These are phyloP conservation scores for Angophora floribunda DNA, from an alignment of 345 rosid species.

Conservation along the genomic window DNA sequence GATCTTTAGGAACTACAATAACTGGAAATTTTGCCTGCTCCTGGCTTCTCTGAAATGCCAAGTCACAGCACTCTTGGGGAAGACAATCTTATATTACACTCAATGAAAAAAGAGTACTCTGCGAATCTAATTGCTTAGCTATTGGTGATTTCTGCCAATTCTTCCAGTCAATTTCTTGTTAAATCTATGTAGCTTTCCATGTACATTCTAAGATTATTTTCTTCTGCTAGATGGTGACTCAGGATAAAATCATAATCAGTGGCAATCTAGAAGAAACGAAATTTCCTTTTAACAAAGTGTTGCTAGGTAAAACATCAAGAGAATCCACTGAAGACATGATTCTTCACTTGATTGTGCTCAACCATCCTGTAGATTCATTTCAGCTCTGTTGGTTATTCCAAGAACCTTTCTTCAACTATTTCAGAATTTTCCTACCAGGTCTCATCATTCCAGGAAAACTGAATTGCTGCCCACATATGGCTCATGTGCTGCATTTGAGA, in stretches of 20 bases:
- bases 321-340: not conserved
- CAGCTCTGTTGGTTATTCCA: not conserved
- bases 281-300: not conserved
- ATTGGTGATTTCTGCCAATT: not conserved
- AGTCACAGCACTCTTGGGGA: not conserved
- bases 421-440: not conserved
- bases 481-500: not conserved
- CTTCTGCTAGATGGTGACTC: not conserved
- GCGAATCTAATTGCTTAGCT: not conserved
- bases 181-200: not conserved
- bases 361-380: not conserved
- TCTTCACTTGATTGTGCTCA: not conserved
- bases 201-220: not conserved
- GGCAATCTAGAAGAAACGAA: not conserved
- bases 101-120: not conserved
- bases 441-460: not conserved
- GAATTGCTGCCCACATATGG: not conserved
- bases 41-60: not conserved
- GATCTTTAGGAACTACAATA: not conserved
- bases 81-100: not conserved
- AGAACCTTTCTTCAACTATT: not conserved
- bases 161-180: not conserved
- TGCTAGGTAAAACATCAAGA: not conserved
- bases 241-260: not conserved
- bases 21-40: not conserved